Evolutionary conservation across 2,329 filamentous ascomycete species (phyloP).

Genomic region (Fusarium nanum): DNA sequence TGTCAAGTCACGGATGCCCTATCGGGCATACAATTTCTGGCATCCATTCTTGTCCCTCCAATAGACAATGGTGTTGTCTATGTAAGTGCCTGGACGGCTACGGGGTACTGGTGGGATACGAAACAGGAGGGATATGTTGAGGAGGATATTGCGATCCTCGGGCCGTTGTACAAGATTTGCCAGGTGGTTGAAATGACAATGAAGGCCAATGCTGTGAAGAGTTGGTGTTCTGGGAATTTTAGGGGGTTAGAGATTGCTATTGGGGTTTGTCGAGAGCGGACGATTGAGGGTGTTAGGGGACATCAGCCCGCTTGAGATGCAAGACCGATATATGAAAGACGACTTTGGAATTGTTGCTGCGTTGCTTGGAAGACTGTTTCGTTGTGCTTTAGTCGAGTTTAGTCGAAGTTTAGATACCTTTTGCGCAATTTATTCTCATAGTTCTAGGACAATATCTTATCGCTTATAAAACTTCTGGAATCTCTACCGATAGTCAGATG

Average conservation of each 20-base stretch:
- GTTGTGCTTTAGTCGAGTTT: not conserved
- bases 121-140: not conserved
- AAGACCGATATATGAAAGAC: not conserved
- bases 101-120: too few species aligned
- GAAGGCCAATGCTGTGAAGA: not conserved
- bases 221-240: conserved; percentile 15
- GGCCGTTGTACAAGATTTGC: not conserved
- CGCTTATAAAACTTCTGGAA: rapidly evolving
- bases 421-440: not conserved
- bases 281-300: not conserved
- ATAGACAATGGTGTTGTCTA: not conserved
- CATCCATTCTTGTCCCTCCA: not conserved
- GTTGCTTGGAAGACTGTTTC: not conserved
- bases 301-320: not conserved
- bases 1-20: conserved; percentile 6
- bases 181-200: not conserved
- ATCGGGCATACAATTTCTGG: not conserved
- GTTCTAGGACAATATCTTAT: not conserved
- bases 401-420: not conserved
- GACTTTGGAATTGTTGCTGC: not conserved
- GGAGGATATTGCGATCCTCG: not conserved
- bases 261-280: not conserved
- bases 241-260: conserved; percentile 1
- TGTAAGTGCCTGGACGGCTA: not conserved
- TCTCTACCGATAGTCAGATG: not conserved